Conservation (phyloP, 306 rosid species). For the Prunus dulcis region DNA sequence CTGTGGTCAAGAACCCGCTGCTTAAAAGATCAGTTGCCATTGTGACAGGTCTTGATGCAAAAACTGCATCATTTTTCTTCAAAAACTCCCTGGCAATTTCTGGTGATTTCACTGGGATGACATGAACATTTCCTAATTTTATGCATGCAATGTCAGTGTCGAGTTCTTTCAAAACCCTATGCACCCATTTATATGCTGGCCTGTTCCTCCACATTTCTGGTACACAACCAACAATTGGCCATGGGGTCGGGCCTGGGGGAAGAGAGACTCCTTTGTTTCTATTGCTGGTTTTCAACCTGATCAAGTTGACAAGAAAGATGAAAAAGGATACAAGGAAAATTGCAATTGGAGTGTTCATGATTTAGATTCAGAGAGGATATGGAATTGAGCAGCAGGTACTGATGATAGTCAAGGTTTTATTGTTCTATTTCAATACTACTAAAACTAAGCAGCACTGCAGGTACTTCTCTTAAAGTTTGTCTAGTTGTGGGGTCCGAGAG, state of each 20-base stretch:
- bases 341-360: not conserved
- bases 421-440: no score
- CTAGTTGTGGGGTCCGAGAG: no score
- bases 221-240: conserved; percentile 26
- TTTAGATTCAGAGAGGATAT: no score
- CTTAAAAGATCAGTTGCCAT: conserved; percentile 9
- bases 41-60: conserved; percentile 37
- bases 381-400: no score
- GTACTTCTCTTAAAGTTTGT: no score
- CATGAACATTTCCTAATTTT: conserved; percentile 37
- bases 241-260: conserved; percentile 25
- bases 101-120: conserved; percentile 35
- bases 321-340: not conserved
- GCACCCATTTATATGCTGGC: conserved; percentile 29
- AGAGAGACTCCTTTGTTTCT: not conserved
- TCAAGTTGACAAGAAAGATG: conserved; percentile 1
- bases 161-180: conserved; percentile 25
- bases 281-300: not conserved
- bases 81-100: conserved; percentile 33
- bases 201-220: conserved; percentile 8
- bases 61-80: conserved; percentile 35
- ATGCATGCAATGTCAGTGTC: conserved; percentile 46
- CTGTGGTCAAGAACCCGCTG: conserved; percentile 19
- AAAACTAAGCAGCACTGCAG: no score
- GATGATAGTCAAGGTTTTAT: no score